Conservation (phyloP, 208 protist species). For the Naegleria lovaniensis region DNA sequence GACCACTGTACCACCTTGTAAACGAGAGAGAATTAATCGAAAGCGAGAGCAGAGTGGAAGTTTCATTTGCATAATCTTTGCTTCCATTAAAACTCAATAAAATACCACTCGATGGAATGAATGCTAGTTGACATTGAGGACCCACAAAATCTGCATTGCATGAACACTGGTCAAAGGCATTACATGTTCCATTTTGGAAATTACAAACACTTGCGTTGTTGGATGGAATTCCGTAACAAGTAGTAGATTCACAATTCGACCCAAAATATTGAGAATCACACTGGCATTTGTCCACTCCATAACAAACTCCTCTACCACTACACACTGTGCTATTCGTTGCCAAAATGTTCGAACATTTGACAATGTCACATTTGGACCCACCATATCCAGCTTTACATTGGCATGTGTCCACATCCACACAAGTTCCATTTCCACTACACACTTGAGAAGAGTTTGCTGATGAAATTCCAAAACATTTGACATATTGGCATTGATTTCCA, state of each 20-base stretch:
- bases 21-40: no score
- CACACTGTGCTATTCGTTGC: not conserved
- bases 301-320: not conserved
- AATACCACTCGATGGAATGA: no score
- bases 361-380: not conserved
- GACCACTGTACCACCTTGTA: no score
- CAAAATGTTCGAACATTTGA: not conserved
- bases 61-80: no score
- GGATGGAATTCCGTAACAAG: not conserved
- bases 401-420: not conserved
- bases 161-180: not conserved
- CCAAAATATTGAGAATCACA: not conserved
- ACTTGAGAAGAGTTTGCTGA: not conserved
- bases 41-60: no score
- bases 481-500: not conserved
- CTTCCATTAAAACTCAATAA: no score
- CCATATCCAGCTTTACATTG: not conserved
- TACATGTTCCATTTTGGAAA: not conserved
- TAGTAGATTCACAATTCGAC: not conserved
- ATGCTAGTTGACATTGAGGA: not conserved
- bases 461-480: not conserved
- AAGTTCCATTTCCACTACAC: no score
- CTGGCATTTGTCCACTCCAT: not conserved
- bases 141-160: not conserved
- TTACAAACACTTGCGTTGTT: not conserved